Percentiles rank a stretch among this genome's conserved stretches.
Conservation (phyloP, 1,284 basidiomycete genomes). For the Caloboletus firmus region DNA sequence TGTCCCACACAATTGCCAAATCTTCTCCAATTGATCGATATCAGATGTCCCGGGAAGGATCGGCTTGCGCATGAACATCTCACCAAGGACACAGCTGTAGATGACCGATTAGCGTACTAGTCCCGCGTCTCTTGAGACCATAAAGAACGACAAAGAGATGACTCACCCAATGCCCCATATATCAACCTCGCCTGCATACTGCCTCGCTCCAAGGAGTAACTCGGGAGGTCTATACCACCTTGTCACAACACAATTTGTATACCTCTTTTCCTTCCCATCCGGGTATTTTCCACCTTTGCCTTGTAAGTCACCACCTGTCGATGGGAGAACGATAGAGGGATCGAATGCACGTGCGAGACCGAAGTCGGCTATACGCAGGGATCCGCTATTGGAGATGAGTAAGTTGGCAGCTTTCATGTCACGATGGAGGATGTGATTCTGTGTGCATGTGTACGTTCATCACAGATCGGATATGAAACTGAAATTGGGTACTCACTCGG, state of each 20-base stretch:
- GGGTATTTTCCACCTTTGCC: constrained; percentile 42
- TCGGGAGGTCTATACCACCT: constrained; percentile 98
- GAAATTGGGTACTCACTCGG: constrained; percentile 48
- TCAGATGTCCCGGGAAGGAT: constrained; percentile 89
- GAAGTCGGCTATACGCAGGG: constrained; percentile 92
- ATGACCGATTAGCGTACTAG: constrained; percentile 3
- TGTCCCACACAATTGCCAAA: constrained; percentile 87
- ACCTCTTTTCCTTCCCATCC: constrained; percentile 63
- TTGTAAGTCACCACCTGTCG: constrained; percentile 21
- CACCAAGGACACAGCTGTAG: constrained; percentile 84
- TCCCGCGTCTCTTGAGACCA: background rate
- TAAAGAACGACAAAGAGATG: constrained; percentile 7
- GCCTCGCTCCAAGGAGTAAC: constrained; percentile 83
- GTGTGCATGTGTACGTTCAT: constrained; percentile 6
- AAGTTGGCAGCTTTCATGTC: constrained; percentile 99
- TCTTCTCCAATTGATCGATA: constrained; percentile 87
- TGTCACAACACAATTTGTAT: constrained; percentile 99
- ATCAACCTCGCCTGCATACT: constrained; percentile 94
- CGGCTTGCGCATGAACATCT: constrained; percentile 90
- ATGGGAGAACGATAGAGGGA: constrained; percentile 42
- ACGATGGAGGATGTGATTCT: constrained; percentile 96
- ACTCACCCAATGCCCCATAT: constrained; percentile 97
- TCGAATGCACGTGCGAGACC: constrained; percentile 86
- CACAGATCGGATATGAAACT: background rate
- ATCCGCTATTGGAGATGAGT: constrained; percentile 86